A percentile compares a stretch with the other conserved stretches of the same genome.
These are phyloP conservation scores for Gentiana dahurica DNA, from an alignment of 257 asterid species.

Conservation along the genomic window DNA sequence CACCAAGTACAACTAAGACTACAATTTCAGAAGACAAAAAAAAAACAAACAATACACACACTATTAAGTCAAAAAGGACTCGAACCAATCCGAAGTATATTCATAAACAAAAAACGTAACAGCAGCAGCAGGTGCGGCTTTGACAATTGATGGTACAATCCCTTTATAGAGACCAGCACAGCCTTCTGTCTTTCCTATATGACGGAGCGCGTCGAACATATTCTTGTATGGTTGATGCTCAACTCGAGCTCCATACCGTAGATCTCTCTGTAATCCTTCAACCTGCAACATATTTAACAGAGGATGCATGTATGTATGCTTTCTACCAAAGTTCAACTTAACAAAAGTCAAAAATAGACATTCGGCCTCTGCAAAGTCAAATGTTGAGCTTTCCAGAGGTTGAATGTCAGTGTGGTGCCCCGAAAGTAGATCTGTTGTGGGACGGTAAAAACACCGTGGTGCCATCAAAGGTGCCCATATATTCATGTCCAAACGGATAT, in stretches of 20 bases:
- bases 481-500: too few relatives aligned
- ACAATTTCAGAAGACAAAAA: background rate
- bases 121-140: slow-evolving; percentile 98
- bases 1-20: too few relatives aligned
- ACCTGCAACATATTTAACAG: slow-evolving; percentile 28
- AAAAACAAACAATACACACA: background rate
- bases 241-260: slow-evolving; percentile 81
- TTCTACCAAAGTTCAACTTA: too few relatives aligned
- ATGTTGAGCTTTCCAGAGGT: too few relatives aligned
- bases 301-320: too few relatives aligned
- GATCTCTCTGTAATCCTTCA: slow-evolving; percentile 77
- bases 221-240: slow-evolving; percentile 58
- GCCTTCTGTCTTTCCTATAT: slow-evolving; percentile 51
- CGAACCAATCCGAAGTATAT: slow-evolving; percentile 67
- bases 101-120: slow-evolving; percentile 93
- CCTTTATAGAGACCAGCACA: slow-evolving; percentile 88
- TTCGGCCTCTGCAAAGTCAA: too few relatives aligned
- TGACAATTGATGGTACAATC: slow-evolving; percentile 72
- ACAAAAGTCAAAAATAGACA: too few relatives aligned
- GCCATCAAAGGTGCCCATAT: too few relatives aligned
- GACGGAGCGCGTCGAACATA: slow-evolving; percentile 56
- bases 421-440: too few relatives aligned
- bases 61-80: slow-evolving; percentile 42
- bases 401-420: too few relatives aligned
- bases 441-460: too few relatives aligned